Conservation (phyloP, 164 flowering plant species). For the Houttuynia cordata region DNA sequence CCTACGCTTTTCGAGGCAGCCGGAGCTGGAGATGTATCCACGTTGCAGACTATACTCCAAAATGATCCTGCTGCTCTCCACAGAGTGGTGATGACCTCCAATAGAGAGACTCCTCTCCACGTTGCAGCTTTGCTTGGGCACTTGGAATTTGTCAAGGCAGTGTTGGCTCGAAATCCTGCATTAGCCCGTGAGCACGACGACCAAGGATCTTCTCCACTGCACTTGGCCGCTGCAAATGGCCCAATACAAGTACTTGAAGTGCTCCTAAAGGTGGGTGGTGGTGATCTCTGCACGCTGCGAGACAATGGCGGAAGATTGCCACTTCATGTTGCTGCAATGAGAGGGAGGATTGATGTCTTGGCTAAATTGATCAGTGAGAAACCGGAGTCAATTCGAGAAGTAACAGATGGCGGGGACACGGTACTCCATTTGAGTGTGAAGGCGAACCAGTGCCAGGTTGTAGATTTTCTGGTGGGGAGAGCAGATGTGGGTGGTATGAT, state of each 20-base stretch:
- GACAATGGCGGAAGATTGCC: constrained; percentile 1
- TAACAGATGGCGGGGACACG: neutral
- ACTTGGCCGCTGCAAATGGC: constrained; percentile 4
- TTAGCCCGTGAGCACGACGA: neutral
- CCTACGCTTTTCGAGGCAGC: neutral
- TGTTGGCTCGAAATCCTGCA: neutral
- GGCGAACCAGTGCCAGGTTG: neutral
- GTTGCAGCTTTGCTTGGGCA: neutral
- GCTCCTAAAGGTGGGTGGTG: neutral
- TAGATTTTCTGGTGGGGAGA: neutral
- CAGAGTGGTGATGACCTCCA: neutral
- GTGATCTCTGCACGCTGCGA: neutral
- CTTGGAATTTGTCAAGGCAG: neutral
- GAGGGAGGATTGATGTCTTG: neutral
- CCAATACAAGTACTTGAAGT: neutral
- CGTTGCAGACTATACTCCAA: neutral
- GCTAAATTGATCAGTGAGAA: neutral
- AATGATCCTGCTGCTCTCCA: neutral
- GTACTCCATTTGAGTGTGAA: constrained; percentile 1
- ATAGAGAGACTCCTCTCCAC: neutral
- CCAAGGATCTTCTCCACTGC: constrained; percentile 4
- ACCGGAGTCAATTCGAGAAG: neutral
- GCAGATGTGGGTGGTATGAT: neutral
- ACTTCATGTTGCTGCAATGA: constrained; percentile 4
- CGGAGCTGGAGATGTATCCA: neutral